Base-by-base conservation (phyloP, 306 rosid species). In the Inga oerstediana region DNA sequence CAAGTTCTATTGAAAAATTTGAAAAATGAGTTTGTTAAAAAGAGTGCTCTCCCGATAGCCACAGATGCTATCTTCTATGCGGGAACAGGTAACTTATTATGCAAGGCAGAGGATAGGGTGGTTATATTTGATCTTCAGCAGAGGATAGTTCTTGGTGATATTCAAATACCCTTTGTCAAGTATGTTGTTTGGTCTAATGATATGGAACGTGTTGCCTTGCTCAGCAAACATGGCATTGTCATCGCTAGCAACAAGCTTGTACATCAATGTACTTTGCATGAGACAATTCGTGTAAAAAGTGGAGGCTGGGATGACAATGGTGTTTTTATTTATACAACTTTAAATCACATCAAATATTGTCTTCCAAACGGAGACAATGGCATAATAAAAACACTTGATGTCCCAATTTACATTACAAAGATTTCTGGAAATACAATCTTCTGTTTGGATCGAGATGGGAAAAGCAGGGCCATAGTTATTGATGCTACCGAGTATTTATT, bases 241-340 rank as follows among this genome's bases (percentile, higher is more conserved):
- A 92, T 95, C 79, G 94, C 97, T 35, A 95, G 78, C 92, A 93
- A 95, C 88, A 91, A 84, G 91, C 97, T 95, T 83, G 98, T 90
- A 86, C 98, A 91, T 73, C 97, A 91, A 64, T 95, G 98, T 88
- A 95, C 98, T 48, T 92, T 95, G 75, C 98, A 95, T 35, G 98
- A 95, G 89, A 93, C 98, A 37, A 95, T 95, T 77, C 98, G 98
- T 68, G 95, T 95, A 20, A 95, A 95, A 84, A 95, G 98, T 81
- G 98, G 98, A 78, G 95, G 92, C 43, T 95, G 98, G 98, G 98
- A 95, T 86, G 98, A 93, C 80, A 93, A 92, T 72, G 96, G 98
- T 56, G 93, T 95, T 80, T 93, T 95, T 82, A 95, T 95, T 69
- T 95, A 95, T 81, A 91, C 98, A 0, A 95, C 98, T 39, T 81